phyloP scores from a whole-genome alignment of 164 flowering plant species.

The Macadamia integrifolia region DNA sequence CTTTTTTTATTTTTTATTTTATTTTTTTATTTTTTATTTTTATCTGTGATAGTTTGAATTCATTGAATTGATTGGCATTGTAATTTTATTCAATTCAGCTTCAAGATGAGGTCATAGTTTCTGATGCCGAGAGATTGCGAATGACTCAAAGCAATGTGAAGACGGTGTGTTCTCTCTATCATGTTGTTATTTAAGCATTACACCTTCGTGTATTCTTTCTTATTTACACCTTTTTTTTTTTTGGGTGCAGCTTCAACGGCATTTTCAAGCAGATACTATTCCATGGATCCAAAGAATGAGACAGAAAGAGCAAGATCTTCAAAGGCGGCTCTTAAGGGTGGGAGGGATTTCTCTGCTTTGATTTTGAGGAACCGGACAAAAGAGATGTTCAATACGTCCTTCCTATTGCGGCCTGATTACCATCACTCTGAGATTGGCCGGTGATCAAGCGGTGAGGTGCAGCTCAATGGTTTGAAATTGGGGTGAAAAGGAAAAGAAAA shows the following conservation, averaged over 20 bases:
- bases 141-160: conserved; percentile 89
- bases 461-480: too few species aligned
- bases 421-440: neutral
- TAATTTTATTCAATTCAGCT: conserved; percentile 43
- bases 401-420: neutral
- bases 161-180: conserved; percentile 40
- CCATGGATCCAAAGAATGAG: conserved; percentile 83
- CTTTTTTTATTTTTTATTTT: neutral
- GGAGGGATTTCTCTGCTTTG: conserved; percentile 9
- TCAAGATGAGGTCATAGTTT: conserved; percentile 89
- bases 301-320: conserved; percentile 87
- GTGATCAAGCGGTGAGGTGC: neutral
- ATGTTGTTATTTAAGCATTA: neutral
- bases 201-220: neutral
- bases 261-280: conserved; percentile 90
- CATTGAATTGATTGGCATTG: conserved; percentile 1
- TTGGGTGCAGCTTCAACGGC: conserved; percentile 78
- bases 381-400: neutral
- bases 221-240: neutral
- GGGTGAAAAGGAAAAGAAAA: neutral
- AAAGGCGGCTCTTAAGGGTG: conserved; percentile 91
- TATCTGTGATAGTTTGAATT: neutral
- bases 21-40: too few species aligned
- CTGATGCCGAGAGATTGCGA: conserved; percentile 83
- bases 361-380: neutral